Evolutionary conservation across 2,329 filamentous ascomycete species (phyloP).

Genomic region (Fusarium xyrophilum): DNA sequence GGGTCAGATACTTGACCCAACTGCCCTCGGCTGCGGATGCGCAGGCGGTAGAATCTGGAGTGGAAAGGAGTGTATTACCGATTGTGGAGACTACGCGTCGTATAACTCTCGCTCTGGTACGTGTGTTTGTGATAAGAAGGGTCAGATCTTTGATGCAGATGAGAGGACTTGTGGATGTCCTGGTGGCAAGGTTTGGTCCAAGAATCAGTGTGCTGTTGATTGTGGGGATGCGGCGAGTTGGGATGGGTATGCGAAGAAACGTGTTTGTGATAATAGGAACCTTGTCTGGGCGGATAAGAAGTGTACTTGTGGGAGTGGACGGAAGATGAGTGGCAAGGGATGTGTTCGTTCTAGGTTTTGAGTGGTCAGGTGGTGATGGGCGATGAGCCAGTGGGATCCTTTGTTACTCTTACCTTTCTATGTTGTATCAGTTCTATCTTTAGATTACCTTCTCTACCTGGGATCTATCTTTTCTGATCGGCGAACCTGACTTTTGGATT

Average conservation of each 20-base stretch:
- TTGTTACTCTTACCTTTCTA: background rate
- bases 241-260: background rate
- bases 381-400: too few relatives aligned
- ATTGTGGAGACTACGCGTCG: background rate
- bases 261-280: background rate
- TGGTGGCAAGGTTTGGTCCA: background rate
- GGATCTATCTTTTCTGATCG: background rate
- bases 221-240: background rate
- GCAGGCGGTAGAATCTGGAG: background rate
- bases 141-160: background rate
- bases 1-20: accelerated
- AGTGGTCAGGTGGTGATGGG: too few relatives aligned
- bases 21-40: background rate
- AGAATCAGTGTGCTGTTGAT: background rate
- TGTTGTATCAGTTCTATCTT: background rate
- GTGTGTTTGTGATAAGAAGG: background rate
- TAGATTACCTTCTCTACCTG: accelerated
- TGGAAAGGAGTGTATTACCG: background rate
- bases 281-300: background rate
- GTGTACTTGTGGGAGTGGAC: background rate
- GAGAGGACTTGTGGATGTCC: background rate
- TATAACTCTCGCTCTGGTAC: accelerated
- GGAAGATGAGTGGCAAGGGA: background rate
- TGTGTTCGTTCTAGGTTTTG: background rate
- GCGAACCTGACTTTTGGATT: background rate